Percentiles rank a stretch among this genome's conserved stretches.
phyloP scores from a whole-genome alignment of 345 rosid genomes.

The Excoecaria cochinchinensis region DNA sequence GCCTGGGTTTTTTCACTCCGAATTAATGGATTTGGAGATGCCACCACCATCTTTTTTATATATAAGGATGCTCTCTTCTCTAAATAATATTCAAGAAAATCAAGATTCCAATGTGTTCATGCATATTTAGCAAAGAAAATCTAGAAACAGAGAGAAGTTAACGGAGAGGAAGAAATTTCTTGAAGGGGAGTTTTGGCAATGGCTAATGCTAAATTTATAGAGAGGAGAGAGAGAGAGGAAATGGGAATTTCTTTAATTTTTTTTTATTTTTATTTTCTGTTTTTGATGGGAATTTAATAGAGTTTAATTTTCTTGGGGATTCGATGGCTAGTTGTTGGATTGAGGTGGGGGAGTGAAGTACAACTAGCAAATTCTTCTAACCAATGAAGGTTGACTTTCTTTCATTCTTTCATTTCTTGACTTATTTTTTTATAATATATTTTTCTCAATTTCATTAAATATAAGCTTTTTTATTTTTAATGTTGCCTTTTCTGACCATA shows the following conservation, averaged over 20 bases:
- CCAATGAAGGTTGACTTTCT: conserved; percentile 8
- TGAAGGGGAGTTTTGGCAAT: neutral
- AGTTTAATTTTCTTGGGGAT: neutral
- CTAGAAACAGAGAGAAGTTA: neutral
- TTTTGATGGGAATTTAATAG: neutral
- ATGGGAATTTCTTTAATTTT: neutral
- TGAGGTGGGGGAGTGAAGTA: neutral
- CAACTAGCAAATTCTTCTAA: conserved; percentile 18
- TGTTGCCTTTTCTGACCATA: no score
- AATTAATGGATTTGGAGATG: conserved; percentile 17
- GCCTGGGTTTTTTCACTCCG: conserved; percentile 6
- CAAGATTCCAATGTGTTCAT: neutral
- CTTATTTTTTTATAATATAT: neutral
- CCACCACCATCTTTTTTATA: conserved; percentile 17
- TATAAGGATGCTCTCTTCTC: neutral
- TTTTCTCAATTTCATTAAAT: neutral
- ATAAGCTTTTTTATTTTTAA: neutral
- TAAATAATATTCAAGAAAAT: neutral
- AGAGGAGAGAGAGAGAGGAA: neutral
- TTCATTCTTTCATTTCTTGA: neutral
- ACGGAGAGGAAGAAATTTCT: neutral
- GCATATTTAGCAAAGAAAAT: neutral
- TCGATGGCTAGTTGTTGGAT: neutral
- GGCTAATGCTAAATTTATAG: neutral
- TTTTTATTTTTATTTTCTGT: no score